These are phyloP conservation scores for Penicillium alfredii DNA, from an alignment of 495 filamentous ascomycete species.

Conservation along the genomic window DNA sequence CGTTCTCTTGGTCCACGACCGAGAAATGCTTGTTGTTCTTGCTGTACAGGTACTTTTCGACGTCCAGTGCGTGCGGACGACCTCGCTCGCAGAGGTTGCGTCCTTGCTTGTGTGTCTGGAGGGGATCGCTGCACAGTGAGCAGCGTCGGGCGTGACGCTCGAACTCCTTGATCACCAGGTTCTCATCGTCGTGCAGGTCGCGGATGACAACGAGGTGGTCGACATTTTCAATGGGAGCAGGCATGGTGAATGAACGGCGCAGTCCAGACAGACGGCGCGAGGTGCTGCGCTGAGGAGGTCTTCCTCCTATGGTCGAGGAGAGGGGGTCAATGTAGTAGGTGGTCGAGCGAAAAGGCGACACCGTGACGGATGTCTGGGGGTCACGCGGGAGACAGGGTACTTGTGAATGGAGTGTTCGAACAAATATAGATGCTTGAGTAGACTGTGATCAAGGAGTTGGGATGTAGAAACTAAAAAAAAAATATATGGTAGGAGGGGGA, in stretches of 20 bases:
- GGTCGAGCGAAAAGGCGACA: slow-evolving; percentile 30
- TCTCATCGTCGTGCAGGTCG: slow-evolving; percentile 40
- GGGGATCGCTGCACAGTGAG: slow-evolving; percentile 34
- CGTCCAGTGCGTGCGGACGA: slow-evolving; percentile 38
- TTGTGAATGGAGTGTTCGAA: slow-evolving; percentile 11
- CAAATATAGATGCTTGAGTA: too few species aligned
- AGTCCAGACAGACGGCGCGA: slow-evolving; percentile 14
- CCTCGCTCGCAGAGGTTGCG: slow-evolving; percentile 44
- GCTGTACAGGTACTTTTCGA: slow-evolving; percentile 46
- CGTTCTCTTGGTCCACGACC: slow-evolving; percentile 39
- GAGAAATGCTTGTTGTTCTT: slow-evolving; percentile 44
- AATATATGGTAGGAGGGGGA: background rate
- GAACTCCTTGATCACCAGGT: slow-evolving; percentile 15
- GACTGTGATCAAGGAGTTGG: background rate
- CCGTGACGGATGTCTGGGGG: slow-evolving; percentile 23
- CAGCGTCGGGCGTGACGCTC: slow-evolving; percentile 29
- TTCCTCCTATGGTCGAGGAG: slow-evolving; percentile 17
- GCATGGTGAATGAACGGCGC: slow-evolving; percentile 32
- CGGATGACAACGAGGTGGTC: slow-evolving; percentile 34
- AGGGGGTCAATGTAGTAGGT: slow-evolving; percentile 23
- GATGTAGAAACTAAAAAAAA: background rate
- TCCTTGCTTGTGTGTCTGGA: slow-evolving; percentile 29
- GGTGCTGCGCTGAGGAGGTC: slow-evolving; percentile 12
- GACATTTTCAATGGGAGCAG: slow-evolving; percentile 18
- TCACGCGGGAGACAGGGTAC: slow-evolving; percentile 15